Conservation (phyloP, 441 rosid species). For the Eutrema salsugineum region DNA sequence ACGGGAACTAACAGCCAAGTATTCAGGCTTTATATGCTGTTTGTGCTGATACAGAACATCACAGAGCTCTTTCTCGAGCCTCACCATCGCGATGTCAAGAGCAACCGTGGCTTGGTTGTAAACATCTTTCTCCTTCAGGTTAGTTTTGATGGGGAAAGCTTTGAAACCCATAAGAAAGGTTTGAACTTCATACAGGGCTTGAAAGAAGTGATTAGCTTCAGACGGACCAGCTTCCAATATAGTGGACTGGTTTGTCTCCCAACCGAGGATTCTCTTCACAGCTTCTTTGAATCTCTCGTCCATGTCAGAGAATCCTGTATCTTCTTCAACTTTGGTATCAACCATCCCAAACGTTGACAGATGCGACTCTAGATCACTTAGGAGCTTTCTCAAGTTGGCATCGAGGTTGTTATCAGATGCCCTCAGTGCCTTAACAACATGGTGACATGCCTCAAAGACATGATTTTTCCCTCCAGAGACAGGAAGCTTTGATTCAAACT, state of each 20-base stretch:
- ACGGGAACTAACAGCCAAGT: constrained; percentile 39
- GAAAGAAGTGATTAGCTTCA: constrained; percentile 47
- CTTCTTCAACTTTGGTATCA: constrained; percentile 29
- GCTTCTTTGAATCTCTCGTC: constrained; percentile 43
- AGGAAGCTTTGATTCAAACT: constrained; percentile 28
- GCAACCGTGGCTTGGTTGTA: constrained; percentile 46
- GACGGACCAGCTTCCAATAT: constrained; percentile 58
- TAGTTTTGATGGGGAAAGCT: constrained; percentile 23
- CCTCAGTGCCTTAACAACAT: constrained; percentile 58
- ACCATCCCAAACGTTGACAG: constrained; percentile 43
- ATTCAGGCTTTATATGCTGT: constrained; percentile 36
- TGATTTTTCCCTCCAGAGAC: constrained; percentile 7
- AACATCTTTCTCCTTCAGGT: constrained; percentile 42
- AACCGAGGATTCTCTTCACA: constrained; percentile 40
- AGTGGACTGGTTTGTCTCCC: constrained; percentile 51
- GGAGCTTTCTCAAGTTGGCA: constrained; percentile 47
- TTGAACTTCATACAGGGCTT: constrained; percentile 49
- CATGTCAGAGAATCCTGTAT: constrained; percentile 30
- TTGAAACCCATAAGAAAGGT: constrained; percentile 34
- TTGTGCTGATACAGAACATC: constrained; percentile 53
- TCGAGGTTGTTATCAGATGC: constrained; percentile 53
- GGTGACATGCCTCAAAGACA: constrained; percentile 47
- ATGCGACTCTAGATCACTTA: constrained; percentile 52
- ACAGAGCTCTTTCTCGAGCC: constrained; percentile 71
- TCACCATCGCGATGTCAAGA: constrained; percentile 64